These are phyloP conservation scores for Asterophora lycoperdoides DNA, from an alignment of 768 basidiomycete genomes.

Conservation along the genomic window DNA sequence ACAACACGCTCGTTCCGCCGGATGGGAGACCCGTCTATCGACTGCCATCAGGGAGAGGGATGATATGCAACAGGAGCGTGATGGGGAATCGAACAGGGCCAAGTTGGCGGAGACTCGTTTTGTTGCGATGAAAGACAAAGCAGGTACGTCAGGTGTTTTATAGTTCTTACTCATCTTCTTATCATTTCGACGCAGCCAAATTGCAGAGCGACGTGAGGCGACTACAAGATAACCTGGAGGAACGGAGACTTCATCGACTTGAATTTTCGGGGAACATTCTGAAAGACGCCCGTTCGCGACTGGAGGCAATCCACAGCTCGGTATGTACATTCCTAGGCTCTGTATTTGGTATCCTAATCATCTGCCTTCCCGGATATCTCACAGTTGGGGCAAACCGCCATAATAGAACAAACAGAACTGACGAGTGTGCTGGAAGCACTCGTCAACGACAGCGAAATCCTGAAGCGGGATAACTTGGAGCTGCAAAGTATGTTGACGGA, in stretches of 20 bases:
- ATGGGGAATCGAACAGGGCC: conserved; percentile 63
- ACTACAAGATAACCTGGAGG: conserved; percentile 60
- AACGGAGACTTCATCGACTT: conserved; percentile 52
- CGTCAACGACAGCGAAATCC: conserved; percentile 77
- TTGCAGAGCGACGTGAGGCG: conserved; percentile 62
- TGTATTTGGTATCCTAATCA: conserved; percentile 15
- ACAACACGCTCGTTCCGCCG: conserved; percentile 65
- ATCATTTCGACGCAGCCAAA: conserved; percentile 44
- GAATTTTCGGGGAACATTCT: conserved; percentile 67
- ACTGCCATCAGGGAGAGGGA: conserved; percentile 71
- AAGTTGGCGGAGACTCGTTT: conserved; percentile 64
- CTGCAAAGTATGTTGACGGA: conserved; percentile 70
- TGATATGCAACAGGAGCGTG: conserved; percentile 80
- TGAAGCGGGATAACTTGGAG: conserved; percentile 80
- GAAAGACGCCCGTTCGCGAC: conserved; percentile 56
- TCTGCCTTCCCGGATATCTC: conserved; percentile 14
- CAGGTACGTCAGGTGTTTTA: conserved; percentile 38
- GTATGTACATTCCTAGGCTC: conserved; percentile 30
- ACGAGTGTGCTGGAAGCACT: conserved; percentile 75
- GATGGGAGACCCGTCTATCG: conserved; percentile 64
- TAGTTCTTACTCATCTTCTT: neutral
- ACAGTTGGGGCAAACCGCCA: conserved; percentile 39
- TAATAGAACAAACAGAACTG: conserved; percentile 54
- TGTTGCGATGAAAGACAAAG: conserved; percentile 60
- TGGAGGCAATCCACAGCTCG: conserved; percentile 57